A percentile compares a stretch with the other conserved stretches of the same genome.
Evolutionary conservation across 2,329 filamentous ascomycete genomes (phyloP).

Genomic region (Colletotrichum karsti): DNA sequence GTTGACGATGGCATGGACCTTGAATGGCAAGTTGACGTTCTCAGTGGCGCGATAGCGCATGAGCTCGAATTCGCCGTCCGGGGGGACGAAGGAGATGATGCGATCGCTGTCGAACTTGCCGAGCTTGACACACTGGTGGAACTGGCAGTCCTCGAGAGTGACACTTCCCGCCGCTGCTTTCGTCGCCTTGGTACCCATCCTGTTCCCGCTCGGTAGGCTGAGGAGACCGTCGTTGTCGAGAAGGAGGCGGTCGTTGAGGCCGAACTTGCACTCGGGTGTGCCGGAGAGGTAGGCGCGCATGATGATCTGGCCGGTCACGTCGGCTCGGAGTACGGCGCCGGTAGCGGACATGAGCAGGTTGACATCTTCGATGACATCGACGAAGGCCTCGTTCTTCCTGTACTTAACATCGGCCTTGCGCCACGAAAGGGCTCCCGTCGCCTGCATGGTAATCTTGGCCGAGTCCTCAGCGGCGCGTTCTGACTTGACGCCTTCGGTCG

Average conservation of each 20-base stretch:
- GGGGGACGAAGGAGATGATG: slow-evolving; percentile 96
- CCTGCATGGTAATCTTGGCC: slow-evolving; percentile 98
- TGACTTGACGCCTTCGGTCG: slow-evolving; percentile 97
- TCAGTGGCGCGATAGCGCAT: slow-evolving; percentile 99
- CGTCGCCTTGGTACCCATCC: slow-evolving; percentile 85
- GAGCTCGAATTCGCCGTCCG: slow-evolving; percentile 96
- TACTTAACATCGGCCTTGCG: slow-evolving; percentile 97
- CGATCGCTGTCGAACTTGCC: slow-evolving; percentile 96
- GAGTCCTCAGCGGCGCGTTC: slow-evolving; percentile 88
- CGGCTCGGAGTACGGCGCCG: slow-evolving; percentile 91
- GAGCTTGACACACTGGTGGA: slow-evolving; percentile 98
- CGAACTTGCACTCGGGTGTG: slow-evolving; percentile 98
- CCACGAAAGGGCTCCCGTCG: slow-evolving; percentile 96
- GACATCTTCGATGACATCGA: slow-evolving; percentile 98
- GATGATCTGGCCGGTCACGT: slow-evolving; percentile 96
- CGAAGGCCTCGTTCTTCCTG: slow-evolving; percentile 98
- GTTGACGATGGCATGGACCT: slow-evolving; percentile 98
- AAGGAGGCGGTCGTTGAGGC: slow-evolving; percentile 92
- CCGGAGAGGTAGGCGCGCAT: slow-evolving; percentile 98
- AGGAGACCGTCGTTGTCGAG: slow-evolving; percentile 80
- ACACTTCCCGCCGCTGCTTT: slow-evolving; percentile 96
- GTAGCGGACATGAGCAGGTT: slow-evolving; percentile 99
- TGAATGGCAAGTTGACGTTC: slow-evolving; percentile 98
- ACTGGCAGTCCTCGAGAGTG: slow-evolving; percentile 96
- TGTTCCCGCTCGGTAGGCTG: slow-evolving; percentile 77